Evolutionary conservation across 805 yeast genomes (phyloP).

Genomic region (Yarrowia porcina): DNA sequence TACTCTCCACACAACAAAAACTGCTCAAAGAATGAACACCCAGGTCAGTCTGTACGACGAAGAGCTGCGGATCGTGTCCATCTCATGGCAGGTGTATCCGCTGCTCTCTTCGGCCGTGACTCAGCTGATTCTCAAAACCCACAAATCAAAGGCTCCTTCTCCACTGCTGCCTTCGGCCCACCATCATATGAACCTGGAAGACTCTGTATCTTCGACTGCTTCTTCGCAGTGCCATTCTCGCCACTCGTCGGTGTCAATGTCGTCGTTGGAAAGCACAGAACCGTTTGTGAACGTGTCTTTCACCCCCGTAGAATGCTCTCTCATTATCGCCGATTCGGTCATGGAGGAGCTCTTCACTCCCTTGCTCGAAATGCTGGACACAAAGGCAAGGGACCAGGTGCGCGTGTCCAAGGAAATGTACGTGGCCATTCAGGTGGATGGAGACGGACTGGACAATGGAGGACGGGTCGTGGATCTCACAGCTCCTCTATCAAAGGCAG

Average conservation of each 20-base stretch:
- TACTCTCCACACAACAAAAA: background rate
- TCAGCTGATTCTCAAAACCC: slow-evolving; percentile 39
- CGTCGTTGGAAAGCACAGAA: slow-evolving; percentile 33
- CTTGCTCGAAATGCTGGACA: slow-evolving; percentile 41
- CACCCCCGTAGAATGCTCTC: slow-evolving; percentile 60
- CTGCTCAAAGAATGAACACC: slow-evolving; percentile 35
- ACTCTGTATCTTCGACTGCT: slow-evolving; percentile 14
- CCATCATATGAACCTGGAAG: slow-evolving; percentile 19
- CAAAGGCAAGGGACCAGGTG: slow-evolving; percentile 36
- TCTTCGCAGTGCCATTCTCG: slow-evolving; percentile 9
- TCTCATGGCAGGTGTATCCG: slow-evolving; percentile 53
- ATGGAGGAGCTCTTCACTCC: slow-evolving; percentile 43
- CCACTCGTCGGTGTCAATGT: slow-evolving; percentile 28
- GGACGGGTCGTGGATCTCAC: slow-evolving; percentile 53
- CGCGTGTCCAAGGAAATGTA: slow-evolving; percentile 46
- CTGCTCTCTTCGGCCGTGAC: slow-evolving; percentile 52
- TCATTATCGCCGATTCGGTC: slow-evolving; percentile 49
- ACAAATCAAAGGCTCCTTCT: slow-evolving; percentile 1
- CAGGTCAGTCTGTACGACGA: slow-evolving; percentile 28
- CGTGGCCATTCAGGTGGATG: slow-evolving; percentile 55
- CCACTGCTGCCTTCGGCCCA: background rate
- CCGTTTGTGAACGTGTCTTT: slow-evolving; percentile 60
- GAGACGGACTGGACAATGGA: slow-evolving; percentile 55
- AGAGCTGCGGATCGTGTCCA: slow-evolving; percentile 48
- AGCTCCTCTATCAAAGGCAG: slow-evolving; percentile 54